phyloP scores from a whole-genome alignment of 1,284 basidiomycete species.

The Heterobasidion parviporum region DNA sequence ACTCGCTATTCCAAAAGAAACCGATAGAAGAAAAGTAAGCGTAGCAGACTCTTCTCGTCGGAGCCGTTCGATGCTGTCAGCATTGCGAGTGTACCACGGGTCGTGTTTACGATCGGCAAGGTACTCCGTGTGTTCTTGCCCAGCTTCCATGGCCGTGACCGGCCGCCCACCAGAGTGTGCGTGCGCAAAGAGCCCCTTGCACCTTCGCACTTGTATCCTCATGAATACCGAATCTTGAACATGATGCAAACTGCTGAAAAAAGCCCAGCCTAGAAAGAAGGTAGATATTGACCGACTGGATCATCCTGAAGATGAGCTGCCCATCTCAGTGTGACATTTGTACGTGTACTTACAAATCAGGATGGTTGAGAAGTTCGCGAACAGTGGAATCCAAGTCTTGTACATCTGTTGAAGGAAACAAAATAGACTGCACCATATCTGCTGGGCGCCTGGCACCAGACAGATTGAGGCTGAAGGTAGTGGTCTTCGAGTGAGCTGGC shows the following conservation, averaged over 20 bases:
- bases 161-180: not conserved
- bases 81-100: not conserved
- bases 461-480: not conserved
- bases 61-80: conserved; percentile 3
- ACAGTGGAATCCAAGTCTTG: conserved; percentile 3
- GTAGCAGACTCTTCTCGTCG: not conserved
- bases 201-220: conserved; percentile 10
- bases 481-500: too few species aligned
- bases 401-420: conserved; percentile 64
- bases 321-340: not conserved
- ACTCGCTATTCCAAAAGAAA: conserved; percentile 6
- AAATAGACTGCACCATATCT: conserved; percentile 65
- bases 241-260: conserved; percentile 33
- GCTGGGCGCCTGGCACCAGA: not conserved
- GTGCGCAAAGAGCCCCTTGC: not conserved
- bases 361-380: conserved; percentile 14
- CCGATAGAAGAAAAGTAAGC: conserved; percentile 6
- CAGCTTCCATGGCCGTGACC: not conserved
- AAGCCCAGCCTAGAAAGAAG: conserved; percentile 45
- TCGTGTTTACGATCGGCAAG: not conserved
- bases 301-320: not conserved
- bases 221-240: conserved; percentile 21
- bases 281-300: conserved; percentile 35
- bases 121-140: not conserved
- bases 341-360: conserved; percentile 20